Conservation (phyloP, 2,329 filamentous ascomycete species). For the Aspergillus sp. region DNA sequence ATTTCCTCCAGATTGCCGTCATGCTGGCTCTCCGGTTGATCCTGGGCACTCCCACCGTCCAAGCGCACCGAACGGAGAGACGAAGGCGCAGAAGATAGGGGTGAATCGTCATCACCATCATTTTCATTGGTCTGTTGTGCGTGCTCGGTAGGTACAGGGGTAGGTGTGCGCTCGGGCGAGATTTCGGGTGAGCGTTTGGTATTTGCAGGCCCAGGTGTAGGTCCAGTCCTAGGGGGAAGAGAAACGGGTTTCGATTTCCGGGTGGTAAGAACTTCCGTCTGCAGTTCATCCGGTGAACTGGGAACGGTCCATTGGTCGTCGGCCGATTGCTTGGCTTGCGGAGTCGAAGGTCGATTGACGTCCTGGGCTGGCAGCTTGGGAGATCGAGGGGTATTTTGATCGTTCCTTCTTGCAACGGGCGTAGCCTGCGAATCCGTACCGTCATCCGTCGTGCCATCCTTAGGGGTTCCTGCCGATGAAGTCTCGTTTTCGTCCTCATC, state of each 20-base stretch:
- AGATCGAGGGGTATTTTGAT: background rate
- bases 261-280: slow-evolving; percentile 19
- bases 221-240: slow-evolving; percentile 4
- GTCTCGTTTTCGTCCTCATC: background rate
- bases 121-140: slow-evolving; percentile 5
- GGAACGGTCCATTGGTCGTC: slow-evolving; percentile 21
- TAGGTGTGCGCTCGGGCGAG: background rate
- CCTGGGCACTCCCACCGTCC: slow-evolving; percentile 2
- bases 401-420: background rate
- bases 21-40: background rate
- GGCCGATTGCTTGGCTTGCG: slow-evolving; percentile 5
- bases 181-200: slow-evolving; percentile 1
- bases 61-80: slow-evolving; percentile 17
- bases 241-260: slow-evolving; percentile 9
- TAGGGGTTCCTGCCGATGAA: background rate
- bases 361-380: slow-evolving; percentile 4
- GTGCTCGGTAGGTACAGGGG: background rate
- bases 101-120: slow-evolving; percentile 21
- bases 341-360: slow-evolving; percentile 8
- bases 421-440: background rate
- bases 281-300: slow-evolving; percentile 31
- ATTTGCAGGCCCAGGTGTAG: background rate
- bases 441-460: background rate
- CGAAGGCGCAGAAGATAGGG: slow-evolving; percentile 32
- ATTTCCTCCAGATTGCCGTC: background rate